Percentiles rank a stretch among this genome's conserved stretches.
phyloP scores from a whole-genome alignment of 345 rosid species.

The Citropsis articulata region DNA sequence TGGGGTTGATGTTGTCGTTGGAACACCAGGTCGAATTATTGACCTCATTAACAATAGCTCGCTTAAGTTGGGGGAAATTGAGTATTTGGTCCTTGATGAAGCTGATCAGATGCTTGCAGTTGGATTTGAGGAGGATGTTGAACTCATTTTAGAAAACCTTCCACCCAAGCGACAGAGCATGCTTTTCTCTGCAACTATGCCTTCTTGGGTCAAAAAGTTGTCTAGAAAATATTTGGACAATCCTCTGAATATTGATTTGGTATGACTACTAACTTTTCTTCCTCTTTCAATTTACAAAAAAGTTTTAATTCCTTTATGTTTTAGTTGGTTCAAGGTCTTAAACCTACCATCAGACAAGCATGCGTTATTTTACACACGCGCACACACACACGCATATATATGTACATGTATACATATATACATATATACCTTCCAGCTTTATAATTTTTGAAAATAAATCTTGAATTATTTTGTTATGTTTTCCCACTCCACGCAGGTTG shows the following conservation, averaged over 20 bases:
- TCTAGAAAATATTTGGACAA: slow-evolving; percentile 85
- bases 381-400: too few species aligned
- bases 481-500: slow-evolving; percentile 53
- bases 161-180: slow-evolving; percentile 86
- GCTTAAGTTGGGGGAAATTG: slow-evolving; percentile 84
- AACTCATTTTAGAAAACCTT: slow-evolving; percentile 77
- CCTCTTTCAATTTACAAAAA: background rate
- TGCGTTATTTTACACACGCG: too few species aligned
- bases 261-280: slow-evolving; percentile 20
- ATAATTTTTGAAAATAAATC: background rate
- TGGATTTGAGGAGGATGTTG: slow-evolving; percentile 96
- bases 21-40: slow-evolving; percentile 95
- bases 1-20: slow-evolving; percentile 97
- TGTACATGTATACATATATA: background rate
- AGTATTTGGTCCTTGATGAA: slow-evolving; percentile 95
- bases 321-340: background rate
- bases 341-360: background rate
- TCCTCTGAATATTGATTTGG: slow-evolving; percentile 93
- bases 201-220: slow-evolving; percentile 91
- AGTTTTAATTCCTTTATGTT: background rate
- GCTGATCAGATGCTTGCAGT: slow-evolving; percentile 99
- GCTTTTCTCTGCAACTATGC: slow-evolving; percentile 99
- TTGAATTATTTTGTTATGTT: background rate
- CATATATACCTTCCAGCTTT: background rate
- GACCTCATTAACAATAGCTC: slow-evolving; percentile 75